Percentiles rank a stretch among this genome's conserved stretches.
Conservation (phyloP, 2,329 filamentous ascomycete species). For the Cryphonectria naterciae region DNA sequence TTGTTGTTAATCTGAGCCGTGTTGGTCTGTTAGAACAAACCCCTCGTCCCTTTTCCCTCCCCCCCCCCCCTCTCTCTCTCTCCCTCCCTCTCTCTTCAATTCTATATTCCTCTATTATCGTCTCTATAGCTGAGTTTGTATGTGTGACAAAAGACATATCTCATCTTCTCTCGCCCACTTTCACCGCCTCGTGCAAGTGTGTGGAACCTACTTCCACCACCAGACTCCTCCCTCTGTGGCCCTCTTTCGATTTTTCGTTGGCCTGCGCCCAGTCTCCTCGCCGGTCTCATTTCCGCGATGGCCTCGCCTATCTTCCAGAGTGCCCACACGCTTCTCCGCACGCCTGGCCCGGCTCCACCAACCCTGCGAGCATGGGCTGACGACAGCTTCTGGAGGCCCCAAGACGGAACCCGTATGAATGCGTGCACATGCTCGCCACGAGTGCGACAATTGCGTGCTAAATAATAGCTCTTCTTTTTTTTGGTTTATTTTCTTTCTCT, state of each 20-base stretch:
- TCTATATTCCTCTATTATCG: no score
- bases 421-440: neutral
- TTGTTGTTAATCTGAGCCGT: no score
- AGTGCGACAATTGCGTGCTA: no score
- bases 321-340: neutral
- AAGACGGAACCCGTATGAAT: neutral
- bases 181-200: neutral
- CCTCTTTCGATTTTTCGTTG: neutral
- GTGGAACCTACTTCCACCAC: neutral
- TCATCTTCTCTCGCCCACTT: neutral
- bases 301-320: constrained; percentile 5
- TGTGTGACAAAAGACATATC: neutral
- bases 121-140: neutral
- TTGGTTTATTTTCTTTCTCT: neutral
- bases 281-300: constrained; percentile 3
- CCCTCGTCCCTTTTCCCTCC: no score
- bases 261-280: neutral
- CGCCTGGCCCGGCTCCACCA: constrained; percentile 3
- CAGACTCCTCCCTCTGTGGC: no score
- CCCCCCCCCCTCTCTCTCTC: no score
- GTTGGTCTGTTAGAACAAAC: no score
- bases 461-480: no score
- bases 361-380: neutral
- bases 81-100: no score
- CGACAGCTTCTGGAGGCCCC: neutral